Evolutionary conservation across 1,284 basidiomycete genomes (phyloP), one percentile per base, ranked within the genome.

Genomic region (Boletus austroedulis): DNA sequence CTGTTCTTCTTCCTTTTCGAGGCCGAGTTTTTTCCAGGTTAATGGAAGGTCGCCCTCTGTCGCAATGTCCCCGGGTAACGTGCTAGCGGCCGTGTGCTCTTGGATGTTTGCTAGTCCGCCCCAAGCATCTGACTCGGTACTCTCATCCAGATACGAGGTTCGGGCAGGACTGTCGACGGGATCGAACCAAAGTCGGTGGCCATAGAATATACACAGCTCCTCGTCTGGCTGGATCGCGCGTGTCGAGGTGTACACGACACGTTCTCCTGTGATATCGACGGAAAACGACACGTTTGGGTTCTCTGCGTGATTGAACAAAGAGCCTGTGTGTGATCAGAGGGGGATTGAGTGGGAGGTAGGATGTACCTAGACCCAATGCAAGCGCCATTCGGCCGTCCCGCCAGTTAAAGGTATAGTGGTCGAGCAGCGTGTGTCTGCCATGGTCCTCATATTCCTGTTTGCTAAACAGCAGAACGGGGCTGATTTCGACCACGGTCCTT

Each of bases 381-480:
- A 98, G 79, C 1, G 91, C 95, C 90, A 94, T 93, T 3, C 84
- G 82, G 0, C 89, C 89, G 62, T 85, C 82, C 49, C 77, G 75
- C 90, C 93, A 97, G 45, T 84, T 87, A 68, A 95, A 95, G 0
- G 92, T 87, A 70, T 95, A 95, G 51, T 89, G 86, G 63, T 95
- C 90, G 17, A 96, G 76, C 0, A 90, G 74, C 0, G 91, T 95
- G 64, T 88, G 77, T 63, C 75, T 80, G 56, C 87, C 89, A 68
- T 89, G 80, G 9, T 74, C 66, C 47, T 84, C 80, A 70, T 94
- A 94, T 73, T 94, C 92, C 31, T 84, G 78, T 49, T 82, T 79
- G 1, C 77, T 75, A 65, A 96, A 85, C 9, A 97, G 77, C 12
- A 97, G 78, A n/a, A 94, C 91, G 0, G 95, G 95, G 58, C 89